Conservation (phyloP, 306 rosid species). For the Adenanthera pavonina region DNA sequence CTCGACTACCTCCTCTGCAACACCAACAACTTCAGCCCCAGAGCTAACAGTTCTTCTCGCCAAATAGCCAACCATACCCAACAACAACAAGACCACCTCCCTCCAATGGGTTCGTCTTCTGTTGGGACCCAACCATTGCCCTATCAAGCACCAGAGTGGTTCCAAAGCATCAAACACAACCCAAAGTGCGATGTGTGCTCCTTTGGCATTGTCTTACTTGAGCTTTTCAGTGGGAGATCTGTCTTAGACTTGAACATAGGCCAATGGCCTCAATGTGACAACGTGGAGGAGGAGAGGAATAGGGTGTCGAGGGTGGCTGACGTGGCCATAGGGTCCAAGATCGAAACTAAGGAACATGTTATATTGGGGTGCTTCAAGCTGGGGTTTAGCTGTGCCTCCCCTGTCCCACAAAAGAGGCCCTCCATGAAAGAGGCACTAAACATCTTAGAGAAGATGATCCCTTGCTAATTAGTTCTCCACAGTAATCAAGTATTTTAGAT, state of each 20-base stretch:
- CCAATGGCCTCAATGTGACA: constrained; percentile 50
- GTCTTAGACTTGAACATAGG: constrained; percentile 59
- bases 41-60: constrained; percentile 38
- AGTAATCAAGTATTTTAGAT: constrained; percentile 43
- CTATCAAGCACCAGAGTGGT: constrained; percentile 81
- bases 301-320: constrained; percentile 64
- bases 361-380: constrained; percentile 60
- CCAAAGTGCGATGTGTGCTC: constrained; percentile 85
- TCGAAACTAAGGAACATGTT: constrained; percentile 63
- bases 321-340: constrained; percentile 55
- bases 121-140: constrained; percentile 34
- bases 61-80: constrained; percentile 48
- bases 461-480: constrained; percentile 8
- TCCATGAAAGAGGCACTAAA: constrained; percentile 82
- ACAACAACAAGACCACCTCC: constrained; percentile 39
- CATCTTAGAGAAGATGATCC: constrained; percentile 51
- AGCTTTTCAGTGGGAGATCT: constrained; percentile 69
- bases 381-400: constrained; percentile 70
- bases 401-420: constrained; percentile 79
- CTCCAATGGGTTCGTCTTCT: background rate
- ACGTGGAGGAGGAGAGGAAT: constrained; percentile 57
- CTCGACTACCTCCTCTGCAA: constrained; percentile 51
- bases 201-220: constrained; percentile 74
- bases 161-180: constrained; percentile 63
- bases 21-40: background rate